Conservation (phyloP, 805 yeast genomes). For the Lipomyces kockii region DNA sequence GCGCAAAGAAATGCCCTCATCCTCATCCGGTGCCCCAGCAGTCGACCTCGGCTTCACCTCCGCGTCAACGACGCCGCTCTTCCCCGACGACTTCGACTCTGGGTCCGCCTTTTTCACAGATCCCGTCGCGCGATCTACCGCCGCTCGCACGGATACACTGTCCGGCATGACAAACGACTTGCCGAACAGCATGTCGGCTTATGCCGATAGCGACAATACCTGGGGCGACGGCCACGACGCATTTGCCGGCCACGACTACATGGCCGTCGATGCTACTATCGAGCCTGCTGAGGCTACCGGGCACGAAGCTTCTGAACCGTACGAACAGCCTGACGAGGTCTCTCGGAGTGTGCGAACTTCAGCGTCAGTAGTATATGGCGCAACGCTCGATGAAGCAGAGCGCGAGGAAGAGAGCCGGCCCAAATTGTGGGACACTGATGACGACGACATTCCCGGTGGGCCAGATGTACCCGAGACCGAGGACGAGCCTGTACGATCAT, state of each 20-base stretch:
- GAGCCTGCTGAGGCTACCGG: neutral
- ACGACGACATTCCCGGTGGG: conserved; percentile 14
- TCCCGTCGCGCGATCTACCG: neutral
- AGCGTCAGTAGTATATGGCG: neutral
- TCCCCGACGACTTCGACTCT: conserved; percentile 34
- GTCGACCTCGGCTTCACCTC: conserved; percentile 10
- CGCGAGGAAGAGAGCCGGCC: conserved; percentile 28
- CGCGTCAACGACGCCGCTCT: conserved; percentile 21
- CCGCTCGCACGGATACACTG: neutral
- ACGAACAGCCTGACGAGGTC: conserved; percentile 6
- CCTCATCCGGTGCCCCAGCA: neutral
- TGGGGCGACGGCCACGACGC: conserved; percentile 24
- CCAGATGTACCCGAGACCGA: conserved; percentile 11
- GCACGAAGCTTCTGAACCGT: neutral
- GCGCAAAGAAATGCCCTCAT: neutral
- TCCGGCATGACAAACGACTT: neutral
- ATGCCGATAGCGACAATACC: conserved; percentile 20
- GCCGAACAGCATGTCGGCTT: conserved; percentile 17
- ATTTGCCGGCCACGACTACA: conserved; percentile 8
- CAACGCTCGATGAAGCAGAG: neutral
- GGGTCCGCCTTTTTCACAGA: conserved; percentile 21
- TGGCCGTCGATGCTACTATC: conserved; percentile 7
- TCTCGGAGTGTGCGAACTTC: neutral
- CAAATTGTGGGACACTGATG: conserved; percentile 25
- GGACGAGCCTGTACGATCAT: neutral